These are phyloP conservation scores for Geotrichum carabidarum DNA, from an alignment of 1,139 yeast species.

Conservation along the genomic window DNA sequence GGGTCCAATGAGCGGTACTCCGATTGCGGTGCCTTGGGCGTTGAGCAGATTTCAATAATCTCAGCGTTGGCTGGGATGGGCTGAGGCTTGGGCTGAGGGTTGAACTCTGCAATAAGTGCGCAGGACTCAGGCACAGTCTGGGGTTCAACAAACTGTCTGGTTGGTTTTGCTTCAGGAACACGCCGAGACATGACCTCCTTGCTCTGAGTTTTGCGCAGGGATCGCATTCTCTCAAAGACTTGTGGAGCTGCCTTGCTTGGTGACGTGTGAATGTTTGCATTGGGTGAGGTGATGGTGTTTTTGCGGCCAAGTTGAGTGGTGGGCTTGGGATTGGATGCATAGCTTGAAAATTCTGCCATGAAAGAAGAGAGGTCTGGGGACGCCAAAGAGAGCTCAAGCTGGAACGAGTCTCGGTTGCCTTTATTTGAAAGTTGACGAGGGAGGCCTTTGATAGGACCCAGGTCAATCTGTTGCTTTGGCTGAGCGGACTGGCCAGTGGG, in stretches of 20 bases:
- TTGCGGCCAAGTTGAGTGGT: constrained; percentile 13
- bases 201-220: constrained; percentile 13
- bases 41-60: not conserved
- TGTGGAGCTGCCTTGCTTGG: constrained; percentile 17
- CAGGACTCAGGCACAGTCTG: not conserved
- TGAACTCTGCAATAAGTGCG: not conserved
- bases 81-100: not conserved
- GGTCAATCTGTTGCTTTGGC: not conserved
- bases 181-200: constrained; percentile 2
- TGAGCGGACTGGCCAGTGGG: not conserved
- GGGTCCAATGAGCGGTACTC: constrained; percentile 13
- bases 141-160: not conserved
- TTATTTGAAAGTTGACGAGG: not conserved
- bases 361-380: constrained; percentile 18
- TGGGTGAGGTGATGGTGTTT: constrained; percentile 21
- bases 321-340: not conserved
- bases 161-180: not conserved
- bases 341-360: constrained; percentile 15
- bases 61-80: not conserved
- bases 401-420: constrained; percentile 12
- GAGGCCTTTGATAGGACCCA: not conserved
- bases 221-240: constrained; percentile 20
- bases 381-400: constrained; percentile 17
- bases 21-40: not conserved
- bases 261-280: constrained; percentile 8